Base-by-base conservation (phyloP, 441 rosid genomes). In the Adansonia madagascariensis region DNA sequence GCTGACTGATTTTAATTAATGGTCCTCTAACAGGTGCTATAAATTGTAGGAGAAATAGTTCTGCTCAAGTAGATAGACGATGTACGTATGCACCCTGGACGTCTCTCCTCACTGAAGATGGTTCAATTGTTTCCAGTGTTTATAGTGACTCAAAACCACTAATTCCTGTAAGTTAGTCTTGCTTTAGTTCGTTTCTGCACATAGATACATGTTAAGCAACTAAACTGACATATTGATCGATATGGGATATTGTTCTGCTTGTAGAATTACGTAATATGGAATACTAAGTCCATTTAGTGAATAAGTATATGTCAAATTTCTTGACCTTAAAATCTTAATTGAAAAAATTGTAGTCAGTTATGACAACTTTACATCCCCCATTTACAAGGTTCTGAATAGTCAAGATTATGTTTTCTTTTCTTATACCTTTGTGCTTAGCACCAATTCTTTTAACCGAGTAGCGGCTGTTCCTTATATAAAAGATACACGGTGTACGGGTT, bases 1-100 rank as follows among this genome's bases (percentile, higher is more conserved):
- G 62, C 49, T 70, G 68, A 53, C 75, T 75, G 18, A 50, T 73
- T 55, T 78, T 35, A 27, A 66, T 53, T 50, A 73, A 17, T 52
- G 82, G 59, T 69, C 79, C n/a, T 71, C 70, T 55, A 63, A 83
- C 84, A 86, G 89, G 86, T 73, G 57, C 57, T 47, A 73, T 62
- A 71, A 76, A 68, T 76, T 82, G 82, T 77, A 57, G 75, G 77
- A 75, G 73, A 76, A 43, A 53, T 47, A 50, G 22, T 52, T 80
- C 41, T 70, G 39, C 57, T 75, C 85, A 80, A 80, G 81, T 68
- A 18, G 89, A 86, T 46, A 82, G 79, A 63, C 90, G 88, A 35
- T 80, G 84, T 57, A 75, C 84, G 0, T 90, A 90, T 77, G 77
- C 12, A 79, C 80, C 86, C 67, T 74, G 82, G 80, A 47, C 11